Evolutionary conservation across 2,329 filamentous ascomycete species (phyloP).

Genomic region (Ophiostoma sp.): DNA sequence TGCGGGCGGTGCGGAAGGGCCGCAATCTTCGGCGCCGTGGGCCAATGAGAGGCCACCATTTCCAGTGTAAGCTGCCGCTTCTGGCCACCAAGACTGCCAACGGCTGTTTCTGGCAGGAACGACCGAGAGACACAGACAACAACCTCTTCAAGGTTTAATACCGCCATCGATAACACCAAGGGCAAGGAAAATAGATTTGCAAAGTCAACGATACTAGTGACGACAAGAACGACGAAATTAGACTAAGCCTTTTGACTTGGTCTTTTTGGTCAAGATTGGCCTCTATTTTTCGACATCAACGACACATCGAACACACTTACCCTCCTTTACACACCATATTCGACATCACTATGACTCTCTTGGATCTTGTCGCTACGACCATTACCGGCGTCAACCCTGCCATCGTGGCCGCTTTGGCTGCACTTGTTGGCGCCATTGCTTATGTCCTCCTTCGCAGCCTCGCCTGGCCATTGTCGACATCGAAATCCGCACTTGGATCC

Average conservation of each 20-base stretch:
- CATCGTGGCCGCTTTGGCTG: not conserved
- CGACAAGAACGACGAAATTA: not conserved
- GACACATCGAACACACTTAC: not conserved
- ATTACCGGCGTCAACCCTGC: not conserved
- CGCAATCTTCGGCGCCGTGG: not conserved
- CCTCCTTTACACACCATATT: not conserved
- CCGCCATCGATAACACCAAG: not conserved
- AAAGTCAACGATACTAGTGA: no score
- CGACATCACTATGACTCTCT: slow-evolving; percentile 2
- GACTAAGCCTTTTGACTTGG: not conserved
- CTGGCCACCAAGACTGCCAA: not conserved
- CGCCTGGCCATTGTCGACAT: not conserved
- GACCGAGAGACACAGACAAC: not conserved
- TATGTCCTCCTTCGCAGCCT: not conserved
- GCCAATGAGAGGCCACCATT: not conserved
- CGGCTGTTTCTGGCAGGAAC: not conserved
- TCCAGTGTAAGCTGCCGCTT: slow-evolving; percentile 3
- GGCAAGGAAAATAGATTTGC: not conserved
- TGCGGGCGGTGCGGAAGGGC: not conserved
- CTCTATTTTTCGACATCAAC: not conserved
- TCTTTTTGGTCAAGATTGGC: not conserved
- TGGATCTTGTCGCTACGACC: not conserved
- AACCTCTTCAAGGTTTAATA: not conserved
- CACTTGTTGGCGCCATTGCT: not conserved
- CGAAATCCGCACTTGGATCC: not conserved